phyloP scores from a whole-genome alignment of 345 rosid genomes.

The Populus alba region DNA sequence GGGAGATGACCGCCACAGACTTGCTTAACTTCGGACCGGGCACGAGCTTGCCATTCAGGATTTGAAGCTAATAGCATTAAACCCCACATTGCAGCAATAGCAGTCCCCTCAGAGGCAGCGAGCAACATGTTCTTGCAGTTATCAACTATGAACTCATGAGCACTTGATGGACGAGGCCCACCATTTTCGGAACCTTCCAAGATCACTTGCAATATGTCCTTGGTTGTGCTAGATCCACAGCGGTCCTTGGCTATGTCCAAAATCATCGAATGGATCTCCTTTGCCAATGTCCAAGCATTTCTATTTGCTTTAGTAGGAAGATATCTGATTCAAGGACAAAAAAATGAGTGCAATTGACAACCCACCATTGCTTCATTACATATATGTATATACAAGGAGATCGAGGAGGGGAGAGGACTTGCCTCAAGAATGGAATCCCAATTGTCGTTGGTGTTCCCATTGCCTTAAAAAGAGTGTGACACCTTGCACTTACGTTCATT shows the following conservation, averaged over 20 bases:
- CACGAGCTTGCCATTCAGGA: conserved; percentile 8
- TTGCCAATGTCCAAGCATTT: background rate
- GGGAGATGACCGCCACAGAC: background rate
- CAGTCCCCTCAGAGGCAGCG: conserved; percentile 6
- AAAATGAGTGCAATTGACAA: no score
- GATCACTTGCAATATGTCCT: background rate
- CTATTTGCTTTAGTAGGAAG: conserved; percentile 9
- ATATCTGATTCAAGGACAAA: conserved; percentile 1
- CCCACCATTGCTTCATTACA: no score
- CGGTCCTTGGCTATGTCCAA: conserved; percentile 4
- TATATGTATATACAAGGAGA: background rate
- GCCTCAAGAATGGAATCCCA: no score
- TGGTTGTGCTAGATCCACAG: background rate
- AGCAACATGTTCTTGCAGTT: conserved; percentile 22
- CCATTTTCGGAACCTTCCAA: background rate
- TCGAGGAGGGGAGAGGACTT: background rate
- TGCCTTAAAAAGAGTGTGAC: background rate
- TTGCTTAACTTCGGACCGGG: conserved; percentile 3
- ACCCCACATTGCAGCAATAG: conserved; percentile 8
- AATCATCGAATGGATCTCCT: conserved; percentile 1
- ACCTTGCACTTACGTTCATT: background rate
- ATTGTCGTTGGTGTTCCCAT: background rate
- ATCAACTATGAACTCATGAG: conserved; percentile 18
- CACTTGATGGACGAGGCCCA: background rate
- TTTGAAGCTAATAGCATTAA: conserved; percentile 7